Conservation (phyloP, 441 rosid genomes). For the Populus hybrid region DNA sequence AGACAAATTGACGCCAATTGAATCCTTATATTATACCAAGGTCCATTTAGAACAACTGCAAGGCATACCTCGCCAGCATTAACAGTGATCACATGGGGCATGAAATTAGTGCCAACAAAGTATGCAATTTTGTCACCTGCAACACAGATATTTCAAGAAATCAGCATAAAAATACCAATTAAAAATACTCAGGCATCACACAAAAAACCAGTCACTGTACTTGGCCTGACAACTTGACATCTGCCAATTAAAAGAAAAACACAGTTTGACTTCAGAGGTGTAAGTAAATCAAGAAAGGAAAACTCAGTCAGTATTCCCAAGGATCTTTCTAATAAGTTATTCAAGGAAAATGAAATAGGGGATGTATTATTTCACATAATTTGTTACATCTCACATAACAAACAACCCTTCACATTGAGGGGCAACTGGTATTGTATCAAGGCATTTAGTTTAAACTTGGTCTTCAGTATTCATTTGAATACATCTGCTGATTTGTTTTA, state of each 20-base stretch:
- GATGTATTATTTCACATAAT: neutral
- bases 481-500: neutral
- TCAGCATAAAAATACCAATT: neutral
- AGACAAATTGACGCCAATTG: neutral
- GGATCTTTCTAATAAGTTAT: neutral
- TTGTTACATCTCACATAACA: neutral
- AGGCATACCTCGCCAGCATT: slow-evolving; percentile 84
- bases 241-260: neutral
- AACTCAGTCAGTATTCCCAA: neutral
- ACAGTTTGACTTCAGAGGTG: too few species aligned
- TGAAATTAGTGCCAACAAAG: slow-evolving; percentile 68
- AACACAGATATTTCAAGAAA: slow-evolving; percentile 12
- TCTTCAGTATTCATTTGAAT: neutral
- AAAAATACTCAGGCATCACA: slow-evolving; percentile 5
- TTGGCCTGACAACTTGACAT: neutral
- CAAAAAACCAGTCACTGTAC: neutral
- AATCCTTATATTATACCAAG: neutral
- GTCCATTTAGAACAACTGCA: neutral
- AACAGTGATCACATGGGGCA: slow-evolving; percentile 83
- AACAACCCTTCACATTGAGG: neutral
- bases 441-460: neutral
- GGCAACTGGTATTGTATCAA: neutral
- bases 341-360: neutral
- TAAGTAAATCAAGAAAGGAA: slow-evolving; percentile 1
- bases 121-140: slow-evolving; percentile 57